Evolutionary conservation across 1,139 yeast genomes (phyloP).

Genomic region (Suhomyces wounanorum): DNA sequence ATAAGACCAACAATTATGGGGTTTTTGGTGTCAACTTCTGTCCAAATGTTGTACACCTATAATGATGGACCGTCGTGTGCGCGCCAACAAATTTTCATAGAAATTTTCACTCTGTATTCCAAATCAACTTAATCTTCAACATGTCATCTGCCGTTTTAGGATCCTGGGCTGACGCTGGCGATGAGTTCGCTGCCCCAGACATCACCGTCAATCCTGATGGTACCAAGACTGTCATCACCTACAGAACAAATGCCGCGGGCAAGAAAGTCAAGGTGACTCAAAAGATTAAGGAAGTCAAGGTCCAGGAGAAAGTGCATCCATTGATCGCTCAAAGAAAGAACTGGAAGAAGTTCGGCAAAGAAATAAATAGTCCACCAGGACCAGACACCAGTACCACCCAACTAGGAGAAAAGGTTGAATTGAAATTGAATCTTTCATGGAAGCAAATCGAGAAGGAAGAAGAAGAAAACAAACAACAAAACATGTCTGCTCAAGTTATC

Average conservation of each 20-base stretch:
- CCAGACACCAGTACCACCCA: slow-evolving; percentile 90
- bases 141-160: slow-evolving; percentile 47
- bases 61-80: slow-evolving; percentile 7
- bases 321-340: slow-evolving; percentile 70
- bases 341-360: slow-evolving; percentile 85
- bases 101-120: slow-evolving; percentile 9
- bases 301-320: slow-evolving; percentile 80
- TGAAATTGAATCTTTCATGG: slow-evolving; percentile 72
- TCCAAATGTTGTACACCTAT: background rate
- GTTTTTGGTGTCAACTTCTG: too few species aligned
- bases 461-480: slow-evolving; percentile 63
- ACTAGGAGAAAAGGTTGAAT: slow-evolving; percentile 78
- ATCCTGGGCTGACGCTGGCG: slow-evolving; percentile 72
- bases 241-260: slow-evolving; percentile 74
- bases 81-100: slow-evolving; percentile 11
- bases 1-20: too few species aligned
- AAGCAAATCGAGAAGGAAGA: slow-evolving; percentile 60
- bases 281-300: slow-evolving; percentile 72
- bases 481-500: slow-evolving; percentile 18
- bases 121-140: slow-evolving; percentile 29
- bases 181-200: slow-evolving; percentile 66
- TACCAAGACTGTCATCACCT: slow-evolving; percentile 83
- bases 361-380: slow-evolving; percentile 74
- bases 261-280: slow-evolving; percentile 88
- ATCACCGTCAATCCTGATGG: slow-evolving; percentile 82